Evolutionary conservation across 352 stramenopile genomes (phyloP).

Genomic region (Globisporangium abappressorium): DNA sequence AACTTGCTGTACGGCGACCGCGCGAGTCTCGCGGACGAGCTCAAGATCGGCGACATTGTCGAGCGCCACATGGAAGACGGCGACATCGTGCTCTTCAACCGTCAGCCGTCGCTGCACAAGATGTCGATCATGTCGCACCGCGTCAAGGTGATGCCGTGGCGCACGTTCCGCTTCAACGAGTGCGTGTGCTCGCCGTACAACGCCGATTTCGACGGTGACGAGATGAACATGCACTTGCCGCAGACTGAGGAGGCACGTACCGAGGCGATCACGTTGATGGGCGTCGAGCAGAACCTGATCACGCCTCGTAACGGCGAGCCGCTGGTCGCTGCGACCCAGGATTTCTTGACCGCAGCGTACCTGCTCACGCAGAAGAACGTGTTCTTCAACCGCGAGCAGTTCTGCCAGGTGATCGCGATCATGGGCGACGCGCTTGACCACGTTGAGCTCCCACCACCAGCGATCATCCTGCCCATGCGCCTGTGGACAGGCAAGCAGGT

Average conservation of each 20-base stretch:
- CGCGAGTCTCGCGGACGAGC: slow-evolving; percentile 89
- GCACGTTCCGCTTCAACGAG: slow-evolving; percentile 99
- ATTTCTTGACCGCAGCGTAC: slow-evolving; percentile 99
- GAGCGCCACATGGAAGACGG: slow-evolving; percentile 99
- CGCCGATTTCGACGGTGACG: slow-evolving; percentile 99
- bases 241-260: slow-evolving; percentile 98
- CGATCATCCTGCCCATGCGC: slow-evolving; percentile 67
- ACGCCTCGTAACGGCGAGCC: slow-evolving; percentile 98
- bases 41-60: slow-evolving; percentile 98
- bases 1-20: slow-evolving; percentile 95
- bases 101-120: slow-evolving; percentile 99
- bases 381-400: slow-evolving; percentile 97
- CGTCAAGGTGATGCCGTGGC: slow-evolving; percentile 94
- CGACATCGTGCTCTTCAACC: slow-evolving; percentile 99
- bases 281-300: slow-evolving; percentile 97
- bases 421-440: slow-evolving; percentile 96
- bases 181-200: slow-evolving; percentile 99
- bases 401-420: slow-evolving; percentile 94
- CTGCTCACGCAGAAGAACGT: slow-evolving; percentile 98
- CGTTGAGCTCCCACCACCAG: slow-evolving; percentile 83
- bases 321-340: slow-evolving; percentile 97
- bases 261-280: slow-evolving; percentile 97
- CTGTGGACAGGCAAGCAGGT: slow-evolving; percentile 99
- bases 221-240: slow-evolving; percentile 99
- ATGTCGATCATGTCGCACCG: slow-evolving; percentile 98